Evolutionary conservation across 2,329 filamentous ascomycete species (phyloP).

Genomic region (Fusarium poae): DNA sequence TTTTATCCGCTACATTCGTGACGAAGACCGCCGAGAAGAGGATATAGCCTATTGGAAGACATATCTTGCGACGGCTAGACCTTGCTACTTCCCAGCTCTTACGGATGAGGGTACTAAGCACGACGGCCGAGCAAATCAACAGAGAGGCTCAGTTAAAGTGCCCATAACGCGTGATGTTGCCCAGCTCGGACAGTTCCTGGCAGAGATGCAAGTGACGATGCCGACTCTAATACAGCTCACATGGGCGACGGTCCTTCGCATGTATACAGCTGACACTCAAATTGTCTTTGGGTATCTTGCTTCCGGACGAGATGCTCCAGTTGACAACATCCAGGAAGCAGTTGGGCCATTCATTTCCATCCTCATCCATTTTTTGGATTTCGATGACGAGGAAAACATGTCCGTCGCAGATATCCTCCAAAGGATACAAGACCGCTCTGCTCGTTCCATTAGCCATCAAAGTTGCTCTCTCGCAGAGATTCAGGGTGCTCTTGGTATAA

Average conservation of each 20-base stretch:
- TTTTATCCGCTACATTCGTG: conserved; percentile 1
- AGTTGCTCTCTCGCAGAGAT: conserved; percentile 1
- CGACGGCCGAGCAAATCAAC: neutral
- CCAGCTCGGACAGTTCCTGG: neutral
- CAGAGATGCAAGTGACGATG: neutral
- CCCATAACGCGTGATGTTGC: neutral
- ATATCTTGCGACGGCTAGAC: neutral
- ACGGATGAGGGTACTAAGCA: neutral
- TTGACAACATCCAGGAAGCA: neutral
- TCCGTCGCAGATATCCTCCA: neutral
- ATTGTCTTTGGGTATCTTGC: neutral
- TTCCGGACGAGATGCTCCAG: neutral
- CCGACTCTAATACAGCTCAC: neutral
- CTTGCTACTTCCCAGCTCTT: neutral
- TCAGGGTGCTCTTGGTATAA: neutral
- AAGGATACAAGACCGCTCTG: neutral
- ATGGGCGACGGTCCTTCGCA: neutral
- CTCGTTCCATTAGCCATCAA: neutral
- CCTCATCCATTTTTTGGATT: neutral
- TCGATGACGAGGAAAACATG: neutral
- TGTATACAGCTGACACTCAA: neutral
- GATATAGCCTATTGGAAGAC: neutral
- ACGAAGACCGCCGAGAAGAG: neutral
- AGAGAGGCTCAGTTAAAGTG: neutral
- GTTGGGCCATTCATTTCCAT: neutral